Base-by-base conservation (phyloP, 345 rosid genomes). In the Euclidium syriacum region DNA sequence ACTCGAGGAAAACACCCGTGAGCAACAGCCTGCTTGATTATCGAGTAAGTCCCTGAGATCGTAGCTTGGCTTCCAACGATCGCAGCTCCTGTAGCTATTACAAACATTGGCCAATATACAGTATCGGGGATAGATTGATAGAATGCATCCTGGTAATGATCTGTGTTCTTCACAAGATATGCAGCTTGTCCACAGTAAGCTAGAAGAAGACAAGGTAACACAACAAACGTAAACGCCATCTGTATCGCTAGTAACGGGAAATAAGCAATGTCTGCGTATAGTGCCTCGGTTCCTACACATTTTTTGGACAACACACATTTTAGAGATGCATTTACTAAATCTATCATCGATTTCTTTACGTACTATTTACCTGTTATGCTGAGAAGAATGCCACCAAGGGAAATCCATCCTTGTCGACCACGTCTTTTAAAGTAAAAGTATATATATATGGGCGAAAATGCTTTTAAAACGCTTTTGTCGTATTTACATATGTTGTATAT, bases 101-200 rank as follows among this genome's bases (percentile, higher is more conserved):
- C 5, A 39, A 86, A 86, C 73, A 84, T 80, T 7, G 90, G 89
- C 94, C 94, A 86, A 67, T 84, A 84, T 65, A 86, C 85, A 64
- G 62, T 58, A 0, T 67, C 94, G 84, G 98, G 98, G 44, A 92
- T 92, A 52, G 98, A 92, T 35, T 81, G 84, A 67, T 87, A 92
- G 77, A 94, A 94, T 5, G 78, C 88, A 64, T 94, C 92, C 7
- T 16, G 14, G 23, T 77, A 85, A 62, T 87, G 91, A 1, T 80
- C 83, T 26, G 0, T 51, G 58, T 90, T 39, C 7, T 66, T 68
- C 81, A 84, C 64, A 62, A 94, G 95, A 70, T 90, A 94, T 12
- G 99, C 96, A 46, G 99, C 99, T 75, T 94, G 99, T 64, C 99
- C 99, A 10, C 87, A 73, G 62, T 94, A 94, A 16, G 99, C 96